Evolutionary conservation across 805 yeast genomes (phyloP).

Genomic region (Sugiyamaella mastotermitis): DNA sequence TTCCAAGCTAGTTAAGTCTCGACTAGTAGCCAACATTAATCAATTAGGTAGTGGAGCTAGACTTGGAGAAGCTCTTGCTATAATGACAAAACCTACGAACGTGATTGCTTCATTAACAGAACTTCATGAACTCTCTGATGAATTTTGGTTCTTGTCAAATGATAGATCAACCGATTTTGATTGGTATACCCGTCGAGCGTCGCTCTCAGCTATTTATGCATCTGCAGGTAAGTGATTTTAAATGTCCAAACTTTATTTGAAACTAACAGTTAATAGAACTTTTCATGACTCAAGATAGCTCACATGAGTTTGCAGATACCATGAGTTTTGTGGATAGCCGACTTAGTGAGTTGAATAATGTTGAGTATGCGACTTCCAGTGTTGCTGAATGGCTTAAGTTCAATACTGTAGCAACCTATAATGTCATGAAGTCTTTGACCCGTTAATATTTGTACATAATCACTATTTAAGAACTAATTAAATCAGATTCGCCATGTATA

Average conservation of each 20-base stretch:
- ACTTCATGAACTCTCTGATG: slow-evolving; percentile 73
- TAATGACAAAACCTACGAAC: slow-evolving; percentile 61
- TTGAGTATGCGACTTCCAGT: slow-evolving; percentile 57
- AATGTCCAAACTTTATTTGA: not conserved
- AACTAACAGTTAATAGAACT: slow-evolving; percentile 41
- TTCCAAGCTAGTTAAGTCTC: slow-evolving; percentile 33
- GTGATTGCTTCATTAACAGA: slow-evolving; percentile 53
- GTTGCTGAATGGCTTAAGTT: slow-evolving; percentile 75
- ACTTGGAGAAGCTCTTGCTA: slow-evolving; percentile 45
- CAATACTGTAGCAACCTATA: slow-evolving; percentile 55
- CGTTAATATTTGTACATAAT: slow-evolving; percentile 10
- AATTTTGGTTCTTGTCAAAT: slow-evolving; percentile 71
- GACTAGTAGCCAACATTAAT: slow-evolving; percentile 44
- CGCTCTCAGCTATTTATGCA: slow-evolving; percentile 64
- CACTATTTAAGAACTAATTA: not conserved
- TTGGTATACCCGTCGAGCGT: slow-evolving; percentile 86
- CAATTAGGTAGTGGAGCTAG: slow-evolving; percentile 15
- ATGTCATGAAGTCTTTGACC: slow-evolving; percentile 57
- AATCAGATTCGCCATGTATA: not conserved
- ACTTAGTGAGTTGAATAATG: slow-evolving; percentile 43
- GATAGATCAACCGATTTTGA: slow-evolving; percentile 73
- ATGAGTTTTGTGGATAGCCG: slow-evolving; percentile 56
- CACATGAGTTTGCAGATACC: slow-evolving; percentile 52
- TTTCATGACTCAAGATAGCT: slow-evolving; percentile 71
- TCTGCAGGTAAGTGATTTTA: slow-evolving; percentile 33